Evolutionary conservation across 192 early-diverging fungal genomes (phyloP).

Genomic region (Thamnidium elegans): DNA sequence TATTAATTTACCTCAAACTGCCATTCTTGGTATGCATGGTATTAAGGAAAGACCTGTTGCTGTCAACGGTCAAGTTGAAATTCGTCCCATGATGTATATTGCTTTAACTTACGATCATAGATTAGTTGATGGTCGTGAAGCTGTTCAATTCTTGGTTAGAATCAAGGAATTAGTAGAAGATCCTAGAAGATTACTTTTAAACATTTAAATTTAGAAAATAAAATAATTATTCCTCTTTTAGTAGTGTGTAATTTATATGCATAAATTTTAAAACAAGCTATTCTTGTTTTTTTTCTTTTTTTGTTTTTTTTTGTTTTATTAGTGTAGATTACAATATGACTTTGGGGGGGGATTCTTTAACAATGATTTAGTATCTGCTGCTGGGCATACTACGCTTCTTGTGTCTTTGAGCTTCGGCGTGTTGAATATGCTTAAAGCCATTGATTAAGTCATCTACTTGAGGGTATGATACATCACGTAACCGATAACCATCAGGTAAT

Average conservation of each 20-base stretch:
- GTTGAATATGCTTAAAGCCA: constrained; percentile 58
- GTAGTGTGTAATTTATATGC: no score
- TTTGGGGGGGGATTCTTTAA: neutral
- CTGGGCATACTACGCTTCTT: constrained; percentile 5
- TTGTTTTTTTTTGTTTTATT: neutral
- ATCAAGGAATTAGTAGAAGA: constrained; percentile 97
- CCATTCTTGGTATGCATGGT: constrained; percentile 98
- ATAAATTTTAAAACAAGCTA: no score
- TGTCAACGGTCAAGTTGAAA: constrained; percentile 81
- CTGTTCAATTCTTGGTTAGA: constrained; percentile 96
- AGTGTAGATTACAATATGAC: neutral
- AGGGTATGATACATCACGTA: constrained; percentile 67
- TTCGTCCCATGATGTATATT: constrained; percentile 96
- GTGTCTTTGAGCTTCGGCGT: neutral
- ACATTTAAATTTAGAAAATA: constrained; percentile 63
- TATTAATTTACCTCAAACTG: constrained; percentile 96
- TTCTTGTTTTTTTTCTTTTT: neutral
- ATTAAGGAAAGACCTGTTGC: constrained; percentile 96
- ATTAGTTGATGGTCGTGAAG: constrained; percentile 98
- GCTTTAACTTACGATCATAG: constrained; percentile 99
- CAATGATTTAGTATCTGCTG: neutral
- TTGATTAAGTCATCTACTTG: constrained; percentile 70
- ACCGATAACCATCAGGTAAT: constrained; percentile 70
- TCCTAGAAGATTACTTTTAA: constrained; percentile 85
- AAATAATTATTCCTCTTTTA: no score